Percentiles rank a stretch among this genome's conserved stretches.
Evolutionary conservation across 225 moss, liverwort and hornwort genomes (phyloP).

Genomic region (Polytrichum formosum): DNA sequence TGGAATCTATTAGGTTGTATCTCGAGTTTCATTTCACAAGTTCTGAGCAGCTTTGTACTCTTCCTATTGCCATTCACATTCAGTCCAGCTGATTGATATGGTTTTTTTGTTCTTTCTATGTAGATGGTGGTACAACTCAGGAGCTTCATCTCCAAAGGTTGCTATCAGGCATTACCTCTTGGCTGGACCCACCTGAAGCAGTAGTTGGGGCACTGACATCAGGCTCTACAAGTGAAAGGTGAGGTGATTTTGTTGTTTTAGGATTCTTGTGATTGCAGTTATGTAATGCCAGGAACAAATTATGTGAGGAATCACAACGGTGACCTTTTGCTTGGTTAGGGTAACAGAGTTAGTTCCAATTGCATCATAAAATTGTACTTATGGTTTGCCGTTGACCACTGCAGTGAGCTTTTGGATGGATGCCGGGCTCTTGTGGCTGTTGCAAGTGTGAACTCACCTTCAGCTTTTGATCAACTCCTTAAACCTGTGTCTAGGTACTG

Average conservation of each 20-base stretch:
- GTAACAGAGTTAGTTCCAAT: too few species aligned
- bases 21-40: not conserved
- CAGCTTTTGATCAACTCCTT: slow-evolving; percentile 92
- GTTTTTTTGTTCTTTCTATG: not conserved
- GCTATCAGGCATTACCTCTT: slow-evolving; percentile 76
- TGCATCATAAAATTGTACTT: slow-evolving; percentile 1
- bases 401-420: slow-evolving; percentile 94
- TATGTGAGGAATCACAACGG: too few species aligned
- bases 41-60: not conserved
- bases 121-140: slow-evolving; percentile 87
- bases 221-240: slow-evolving; percentile 80
- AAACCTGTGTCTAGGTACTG: slow-evolving; percentile 75
- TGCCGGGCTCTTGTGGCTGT: slow-evolving; percentile 85
- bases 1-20: not conserved
- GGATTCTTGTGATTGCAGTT: too few species aligned
- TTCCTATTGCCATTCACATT: too few species aligned
- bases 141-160: slow-evolving; percentile 95
- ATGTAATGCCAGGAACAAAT: too few species aligned
- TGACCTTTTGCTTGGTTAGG: too few species aligned
- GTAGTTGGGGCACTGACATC: slow-evolving; percentile 69
- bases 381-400: slow-evolving; percentile 13
- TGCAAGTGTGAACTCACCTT: slow-evolving; percentile 88
- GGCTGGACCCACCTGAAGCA: slow-evolving; percentile 93
- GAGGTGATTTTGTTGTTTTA: slow-evolving; percentile 11
- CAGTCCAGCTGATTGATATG: not conserved